phyloP scores from a whole-genome alignment of 352 stramenopile genomes.

The Phytophthora macrochlamydospora region DNA sequence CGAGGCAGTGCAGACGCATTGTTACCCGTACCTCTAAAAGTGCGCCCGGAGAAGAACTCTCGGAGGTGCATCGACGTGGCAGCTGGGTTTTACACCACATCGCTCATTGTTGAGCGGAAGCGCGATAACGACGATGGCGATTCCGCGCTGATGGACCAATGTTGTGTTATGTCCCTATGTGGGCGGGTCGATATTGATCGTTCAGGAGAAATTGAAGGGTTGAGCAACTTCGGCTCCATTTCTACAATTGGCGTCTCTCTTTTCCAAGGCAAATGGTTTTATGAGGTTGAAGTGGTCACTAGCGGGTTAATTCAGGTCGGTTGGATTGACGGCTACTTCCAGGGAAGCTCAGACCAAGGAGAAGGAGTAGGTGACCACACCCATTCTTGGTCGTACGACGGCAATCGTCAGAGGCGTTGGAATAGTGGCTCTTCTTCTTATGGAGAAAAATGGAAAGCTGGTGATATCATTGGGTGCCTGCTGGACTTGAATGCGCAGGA shows the following conservation, averaged over 20 bases:
- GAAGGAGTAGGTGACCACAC: constrained; percentile 91
- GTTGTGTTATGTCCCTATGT: constrained; percentile 67
- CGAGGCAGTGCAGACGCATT: constrained; percentile 82
- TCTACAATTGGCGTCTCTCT: constrained; percentile 77
- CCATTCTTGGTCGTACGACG: constrained; percentile 94
- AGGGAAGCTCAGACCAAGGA: constrained; percentile 91
- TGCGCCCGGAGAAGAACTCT: constrained; percentile 80
- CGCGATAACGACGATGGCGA: constrained; percentile 84
- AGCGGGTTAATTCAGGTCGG: constrained; percentile 93
- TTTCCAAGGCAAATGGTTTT: constrained; percentile 92
- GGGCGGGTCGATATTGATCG: constrained; percentile 87
- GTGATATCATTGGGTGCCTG: constrained; percentile 92
- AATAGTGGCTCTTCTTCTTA: constrained; percentile 90
- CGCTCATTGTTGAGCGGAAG: constrained; percentile 84
- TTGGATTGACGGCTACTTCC: constrained; percentile 92
- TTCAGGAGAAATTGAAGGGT: constrained; percentile 83
- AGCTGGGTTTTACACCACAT: constrained; percentile 89
- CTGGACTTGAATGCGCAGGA: constrained; percentile 81
- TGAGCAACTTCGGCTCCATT: constrained; percentile 91
- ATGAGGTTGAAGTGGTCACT: constrained; percentile 92
- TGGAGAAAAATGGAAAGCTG: constrained; percentile 90
- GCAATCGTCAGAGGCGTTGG: constrained; percentile 91
- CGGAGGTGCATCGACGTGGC: constrained; percentile 82
- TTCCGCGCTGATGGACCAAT: constrained; percentile 62
- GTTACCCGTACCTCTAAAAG: constrained; percentile 80